Conservation (phyloP, 495 filamentous ascomycete genomes). For the Cercophora scortea region DNA sequence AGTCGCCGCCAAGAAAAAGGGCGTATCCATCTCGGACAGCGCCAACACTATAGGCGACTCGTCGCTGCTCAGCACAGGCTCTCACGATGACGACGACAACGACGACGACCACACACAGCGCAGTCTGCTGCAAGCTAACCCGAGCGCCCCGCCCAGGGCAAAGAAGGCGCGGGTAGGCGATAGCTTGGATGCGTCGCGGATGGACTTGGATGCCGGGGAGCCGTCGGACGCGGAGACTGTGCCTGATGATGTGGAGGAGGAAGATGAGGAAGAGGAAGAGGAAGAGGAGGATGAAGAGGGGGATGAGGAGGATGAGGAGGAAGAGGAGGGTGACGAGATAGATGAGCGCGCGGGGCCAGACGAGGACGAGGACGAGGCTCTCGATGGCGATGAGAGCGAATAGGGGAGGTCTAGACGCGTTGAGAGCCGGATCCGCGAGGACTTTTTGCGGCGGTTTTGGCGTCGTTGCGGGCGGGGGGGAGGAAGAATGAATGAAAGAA, state of each 20-base stretch:
- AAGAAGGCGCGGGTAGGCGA: slow-evolving; percentile 38
- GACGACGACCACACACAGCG: slow-evolving; percentile 8
- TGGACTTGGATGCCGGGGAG: slow-evolving; percentile 32
- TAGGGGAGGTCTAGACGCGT: slow-evolving; percentile 12
- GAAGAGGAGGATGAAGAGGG: slow-evolving; percentile 39
- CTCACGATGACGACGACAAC: slow-evolving; percentile 7
- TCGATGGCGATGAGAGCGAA: slow-evolving; percentile 56
- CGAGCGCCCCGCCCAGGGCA: slow-evolving; percentile 9
- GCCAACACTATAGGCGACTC: slow-evolving; percentile 10
- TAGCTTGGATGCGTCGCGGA: slow-evolving; percentile 20
- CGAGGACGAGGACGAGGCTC: slow-evolving; percentile 54
- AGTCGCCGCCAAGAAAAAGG: slow-evolving; percentile 35
- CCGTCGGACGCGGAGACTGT: slow-evolving; percentile 43
- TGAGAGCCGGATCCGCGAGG: background rate
- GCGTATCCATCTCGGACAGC: slow-evolving; percentile 5
- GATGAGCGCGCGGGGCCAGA: slow-evolving; percentile 33
- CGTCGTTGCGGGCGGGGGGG: too few relatives aligned
- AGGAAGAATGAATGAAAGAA: too few relatives aligned
- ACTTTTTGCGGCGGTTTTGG: background rate
- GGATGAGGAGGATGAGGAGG: slow-evolving; percentile 38
- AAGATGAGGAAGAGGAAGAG: slow-evolving; percentile 40
- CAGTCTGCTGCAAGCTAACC: background rate
- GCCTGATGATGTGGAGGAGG: slow-evolving; percentile 44
- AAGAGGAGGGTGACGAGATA: slow-evolving; percentile 31
- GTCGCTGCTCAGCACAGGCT: slow-evolving; percentile 27